Conservation (phyloP, 495 filamentous ascomycete genomes). For the Tuber brumale region DNA sequence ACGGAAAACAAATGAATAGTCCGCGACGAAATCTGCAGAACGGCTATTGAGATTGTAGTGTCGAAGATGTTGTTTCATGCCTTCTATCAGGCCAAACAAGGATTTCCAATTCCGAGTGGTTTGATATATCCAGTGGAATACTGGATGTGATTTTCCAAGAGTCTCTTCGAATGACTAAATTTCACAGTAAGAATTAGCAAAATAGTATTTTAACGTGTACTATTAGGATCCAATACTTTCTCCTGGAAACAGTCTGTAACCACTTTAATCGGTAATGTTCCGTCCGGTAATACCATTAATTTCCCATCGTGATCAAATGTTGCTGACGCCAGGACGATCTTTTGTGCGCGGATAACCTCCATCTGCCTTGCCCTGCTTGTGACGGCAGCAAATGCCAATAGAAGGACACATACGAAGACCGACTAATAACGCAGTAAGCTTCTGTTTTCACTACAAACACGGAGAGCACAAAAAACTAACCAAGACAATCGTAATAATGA, state of each 20-base stretch:
- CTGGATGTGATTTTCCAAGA: constrained; percentile 67
- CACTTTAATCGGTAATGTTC: constrained; percentile 70
- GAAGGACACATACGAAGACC: constrained; percentile 54
- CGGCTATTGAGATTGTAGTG: constrained; percentile 42
- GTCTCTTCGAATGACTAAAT: constrained; percentile 62
- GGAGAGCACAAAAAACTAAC: constrained; percentile 44
- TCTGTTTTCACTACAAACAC: background rate
- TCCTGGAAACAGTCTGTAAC: constrained; percentile 74
- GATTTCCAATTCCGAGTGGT: constrained; percentile 68
- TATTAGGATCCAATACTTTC: constrained; percentile 45
- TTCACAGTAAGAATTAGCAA: constrained; percentile 6
- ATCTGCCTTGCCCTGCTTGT: constrained; percentile 52
- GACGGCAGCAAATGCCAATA: constrained; percentile 53
- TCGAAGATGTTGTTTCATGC: constrained; percentile 59
- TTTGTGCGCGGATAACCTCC: constrained; percentile 62
- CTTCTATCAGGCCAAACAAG: constrained; percentile 59
- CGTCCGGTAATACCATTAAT: constrained; percentile 72
- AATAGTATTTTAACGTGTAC: constrained; percentile 2
- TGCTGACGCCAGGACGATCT: constrained; percentile 68
- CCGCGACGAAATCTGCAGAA: constrained; percentile 49
- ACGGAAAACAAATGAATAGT: constrained; percentile 74
- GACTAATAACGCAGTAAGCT: constrained; percentile 45
- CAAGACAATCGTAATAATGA: constrained; percentile 60
- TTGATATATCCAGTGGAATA: constrained; percentile 82
- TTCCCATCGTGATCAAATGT: constrained; percentile 69